Percentiles rank a stretch among this genome's conserved stretches.
Conservation (phyloP, 2,329 filamentous ascomycete genomes). For the Ceratocystis papillata region DNA sequence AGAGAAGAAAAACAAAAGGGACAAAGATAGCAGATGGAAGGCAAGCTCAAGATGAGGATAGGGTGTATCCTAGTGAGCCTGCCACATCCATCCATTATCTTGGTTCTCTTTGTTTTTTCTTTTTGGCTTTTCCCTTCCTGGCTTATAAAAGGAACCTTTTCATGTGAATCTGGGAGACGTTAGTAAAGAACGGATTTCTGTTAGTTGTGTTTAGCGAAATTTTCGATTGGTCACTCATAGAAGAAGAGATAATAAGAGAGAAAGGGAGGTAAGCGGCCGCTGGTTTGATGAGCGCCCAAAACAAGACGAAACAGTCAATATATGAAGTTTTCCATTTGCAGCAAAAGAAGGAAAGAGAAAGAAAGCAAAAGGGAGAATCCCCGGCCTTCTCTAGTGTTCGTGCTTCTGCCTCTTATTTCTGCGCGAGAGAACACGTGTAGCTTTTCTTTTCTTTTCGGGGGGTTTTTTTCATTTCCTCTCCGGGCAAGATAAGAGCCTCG, state of each 20-base stretch:
- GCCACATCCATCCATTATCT: not conserved
- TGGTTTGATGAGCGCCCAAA: not conserved
- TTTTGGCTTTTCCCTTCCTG: not conserved
- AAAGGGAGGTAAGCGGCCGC: not conserved
- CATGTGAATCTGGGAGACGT: not conserved
- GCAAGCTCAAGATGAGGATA: not conserved
- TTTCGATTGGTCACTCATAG: not conserved
- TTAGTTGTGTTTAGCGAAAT: not conserved
- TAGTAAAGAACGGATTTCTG: not conserved
- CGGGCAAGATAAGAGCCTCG: not conserved
- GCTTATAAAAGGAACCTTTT: conserved; percentile 3
- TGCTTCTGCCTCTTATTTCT: not conserved
- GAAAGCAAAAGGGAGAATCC: conserved; percentile 4
- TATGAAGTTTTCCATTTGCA: conserved; percentile 13
- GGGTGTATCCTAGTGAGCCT: not conserved
- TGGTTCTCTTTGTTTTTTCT: not conserved
- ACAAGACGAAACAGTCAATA: conserved; percentile 7
- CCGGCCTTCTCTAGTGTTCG: not conserved
- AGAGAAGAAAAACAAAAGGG: not conserved
- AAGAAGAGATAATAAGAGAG: conserved; percentile 1
- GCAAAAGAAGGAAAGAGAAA: conserved; percentile 11
- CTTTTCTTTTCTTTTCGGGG: not conserved
- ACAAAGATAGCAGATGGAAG: not conserved
- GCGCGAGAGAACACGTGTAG: not conserved
- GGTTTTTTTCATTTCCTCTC: not conserved